phyloP scores from a whole-genome alignment of 2,329 filamentous ascomycete genomes.

The Colletotrichum incanum region DNA sequence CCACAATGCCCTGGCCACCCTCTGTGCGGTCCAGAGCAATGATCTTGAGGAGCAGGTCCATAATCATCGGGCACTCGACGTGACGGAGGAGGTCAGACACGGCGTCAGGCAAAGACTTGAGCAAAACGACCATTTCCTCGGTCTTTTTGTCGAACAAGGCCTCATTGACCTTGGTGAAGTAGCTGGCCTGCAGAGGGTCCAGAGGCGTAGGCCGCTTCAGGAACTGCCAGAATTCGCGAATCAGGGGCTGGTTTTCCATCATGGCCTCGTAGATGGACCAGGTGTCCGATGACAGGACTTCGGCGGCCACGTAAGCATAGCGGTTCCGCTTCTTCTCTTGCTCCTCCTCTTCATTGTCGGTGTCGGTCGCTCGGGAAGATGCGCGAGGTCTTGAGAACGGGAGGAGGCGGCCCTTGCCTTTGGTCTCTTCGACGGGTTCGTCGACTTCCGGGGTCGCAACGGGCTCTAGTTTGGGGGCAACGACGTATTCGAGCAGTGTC shows the following conservation, averaged over 20 bases:
- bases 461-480: constrained; percentile 79
- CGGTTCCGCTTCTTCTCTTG: constrained; percentile 92
- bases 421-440: constrained; percentile 63
- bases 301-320: constrained; percentile 93
- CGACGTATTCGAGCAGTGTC: constrained; percentile 91
- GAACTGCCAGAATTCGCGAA: constrained; percentile 93
- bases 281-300: constrained; percentile 94
- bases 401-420: constrained; percentile 59
- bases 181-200: constrained; percentile 94
- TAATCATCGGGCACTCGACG: constrained; percentile 97
- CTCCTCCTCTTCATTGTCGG: constrained; percentile 76
- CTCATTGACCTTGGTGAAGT: constrained; percentile 99
- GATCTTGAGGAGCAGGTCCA: constrained; percentile 97
- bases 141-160: constrained; percentile 98
- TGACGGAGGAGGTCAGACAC: constrained; percentile 90
- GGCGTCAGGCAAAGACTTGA: constrained; percentile 87
- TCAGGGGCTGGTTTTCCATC: constrained; percentile 84
- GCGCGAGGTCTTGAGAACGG: constrained; percentile 69
- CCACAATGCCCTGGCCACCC: constrained; percentile 91
- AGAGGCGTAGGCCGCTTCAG: constrained; percentile 87
- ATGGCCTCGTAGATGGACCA: constrained; percentile 97
- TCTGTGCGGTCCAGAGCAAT: constrained; percentile 96
- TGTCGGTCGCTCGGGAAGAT: constrained; percentile 66
- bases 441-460: constrained; percentile 68
- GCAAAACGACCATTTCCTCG: constrained; percentile 93